Percentiles rank a stretch among this genome's conserved stretches.
These are phyloP conservation scores for Mixia osmundae DNA, from an alignment of 1,284 basidiomycete genomes.

Conservation along the genomic window DNA sequence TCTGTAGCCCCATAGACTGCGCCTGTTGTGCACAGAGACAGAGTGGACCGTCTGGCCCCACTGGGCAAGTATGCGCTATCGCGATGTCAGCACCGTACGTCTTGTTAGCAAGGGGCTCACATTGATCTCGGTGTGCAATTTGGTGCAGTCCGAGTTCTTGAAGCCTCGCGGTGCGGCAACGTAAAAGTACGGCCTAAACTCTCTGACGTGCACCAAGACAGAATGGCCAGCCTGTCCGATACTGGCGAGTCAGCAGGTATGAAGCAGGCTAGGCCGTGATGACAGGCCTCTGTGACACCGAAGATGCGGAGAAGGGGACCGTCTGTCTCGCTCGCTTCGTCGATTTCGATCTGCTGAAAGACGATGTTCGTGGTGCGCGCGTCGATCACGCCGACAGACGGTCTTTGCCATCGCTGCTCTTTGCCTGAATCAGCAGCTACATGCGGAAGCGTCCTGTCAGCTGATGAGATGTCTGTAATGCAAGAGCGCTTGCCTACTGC, in stretches of 20 bases:
- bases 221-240: slow-evolving; percentile 47
- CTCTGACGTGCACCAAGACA: slow-evolving; percentile 52
- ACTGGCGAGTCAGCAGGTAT: background rate
- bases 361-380: slow-evolving; percentile 16
- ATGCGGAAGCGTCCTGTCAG: background rate
- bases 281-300: slow-evolving; percentile 54
- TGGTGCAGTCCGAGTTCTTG: slow-evolving; percentile 35
- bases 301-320: slow-evolving; percentile 46
- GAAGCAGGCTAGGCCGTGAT: background rate
- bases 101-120: slow-evolving; percentile 27
- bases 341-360: slow-evolving; percentile 86
- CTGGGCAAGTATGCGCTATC: slow-evolving; percentile 4
- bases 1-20: slow-evolving; percentile 61
- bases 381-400: background rate
- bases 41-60: slow-evolving; percentile 9
- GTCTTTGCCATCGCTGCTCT: background rate
- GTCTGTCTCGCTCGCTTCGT: slow-evolving; percentile 37
- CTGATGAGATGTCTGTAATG: background rate
- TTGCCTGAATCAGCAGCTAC: background rate
- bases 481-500: background rate
- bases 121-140: slow-evolving; percentile 49
- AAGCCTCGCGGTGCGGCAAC: slow-evolving; percentile 64
- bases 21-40: slow-evolving; percentile 33
- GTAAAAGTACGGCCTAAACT: slow-evolving; percentile 79
- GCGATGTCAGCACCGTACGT: background rate